Evolutionary conservation across 345 rosid genomes (phyloP), one percentile per base, ranked within the genome.

Genomic region (Rhodamnia argentea): DNA sequence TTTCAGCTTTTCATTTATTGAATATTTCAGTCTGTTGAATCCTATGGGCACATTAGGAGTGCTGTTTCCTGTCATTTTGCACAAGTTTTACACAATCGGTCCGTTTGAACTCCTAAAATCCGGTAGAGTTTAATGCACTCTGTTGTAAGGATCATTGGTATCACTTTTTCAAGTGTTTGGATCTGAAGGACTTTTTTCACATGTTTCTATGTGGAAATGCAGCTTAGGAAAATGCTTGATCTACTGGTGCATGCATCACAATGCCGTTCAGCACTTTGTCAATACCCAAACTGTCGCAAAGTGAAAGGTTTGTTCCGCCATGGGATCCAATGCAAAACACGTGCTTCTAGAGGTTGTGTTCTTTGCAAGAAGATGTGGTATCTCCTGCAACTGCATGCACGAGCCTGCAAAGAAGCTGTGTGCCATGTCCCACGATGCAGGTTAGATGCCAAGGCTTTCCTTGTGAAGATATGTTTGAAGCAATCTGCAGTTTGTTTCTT

Each of bases 211-310:
- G 54, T 51, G 29, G 76, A 83, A 85, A 88, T 93, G 90, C 98
- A 98, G 99, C 98, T 96, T 37, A 92, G 98, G 91, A 96, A 93
- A 92, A 98, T 98, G 99, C 98, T 98, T 83, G 99, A 96, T 92
- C 98, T 98, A 88, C 92, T 98, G 90, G 99, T 98, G 89, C 99
- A 98, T 86, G 99, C 99, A 54, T 93, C 99, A 52, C 95, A 93
- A 85, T 98, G 99, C 78, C 99, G 98, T 86, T 91, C 96, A 42
- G 86, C 93, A 40, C 90, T 89, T 58, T 98, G 99, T 83, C 98
- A 95, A 87, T 98, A 98, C 88, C 99, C 99, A 14, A 96, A 97
- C 84, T 97, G 98, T 89, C 95, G 99, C 23, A 98, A 98, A 91
- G 99, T 98, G 87, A 98, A 96, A 90, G 99, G 97, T 70, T 95